These are phyloP conservation scores for Mrakia frigida DNA, from an alignment of 768 basidiomycete genomes.

Conservation along the genomic window DNA sequence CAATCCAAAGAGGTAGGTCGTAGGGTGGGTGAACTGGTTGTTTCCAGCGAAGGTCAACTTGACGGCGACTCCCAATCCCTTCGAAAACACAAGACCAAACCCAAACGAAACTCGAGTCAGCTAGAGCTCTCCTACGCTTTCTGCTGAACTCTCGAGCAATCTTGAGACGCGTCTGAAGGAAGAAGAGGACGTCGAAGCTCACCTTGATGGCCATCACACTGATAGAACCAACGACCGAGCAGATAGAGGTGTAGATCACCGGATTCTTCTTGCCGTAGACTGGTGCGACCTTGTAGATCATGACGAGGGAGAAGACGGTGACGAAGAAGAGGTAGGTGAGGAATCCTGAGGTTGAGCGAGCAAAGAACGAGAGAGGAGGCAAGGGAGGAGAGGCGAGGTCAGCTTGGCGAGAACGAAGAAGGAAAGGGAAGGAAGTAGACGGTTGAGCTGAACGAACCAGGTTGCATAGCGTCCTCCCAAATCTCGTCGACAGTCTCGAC, in stretches of 20 bases:
- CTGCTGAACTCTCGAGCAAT: not conserved
- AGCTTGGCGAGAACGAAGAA: not conserved
- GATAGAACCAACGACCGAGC: slow-evolving; percentile 89
- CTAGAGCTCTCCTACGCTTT: slow-evolving; percentile 21
- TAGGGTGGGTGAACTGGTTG: slow-evolving; percentile 90
- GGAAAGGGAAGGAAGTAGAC: not conserved
- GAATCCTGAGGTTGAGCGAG: slow-evolving; percentile 20
- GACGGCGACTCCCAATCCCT: slow-evolving; percentile 62
- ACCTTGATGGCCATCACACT: slow-evolving; percentile 97
- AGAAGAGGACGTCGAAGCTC: not conserved
- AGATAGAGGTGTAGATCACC: slow-evolving; percentile 89
- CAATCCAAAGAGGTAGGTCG: slow-evolving; percentile 92
- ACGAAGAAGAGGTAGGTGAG: slow-evolving; percentile 28
- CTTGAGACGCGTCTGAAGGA: too few relatives aligned
- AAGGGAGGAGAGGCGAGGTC: not conserved
- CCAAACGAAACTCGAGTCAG: not conserved
- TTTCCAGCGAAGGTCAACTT: slow-evolving; percentile 88
- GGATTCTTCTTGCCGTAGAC: slow-evolving; percentile 82
- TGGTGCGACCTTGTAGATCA: slow-evolving; percentile 82
- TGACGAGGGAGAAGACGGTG: slow-evolving; percentile 62
- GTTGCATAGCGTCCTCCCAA: slow-evolving; percentile 83
- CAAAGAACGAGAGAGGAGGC: not conserved
- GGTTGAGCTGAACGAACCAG: slow-evolving; percentile 53
- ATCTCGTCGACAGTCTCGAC: slow-evolving; percentile 91
- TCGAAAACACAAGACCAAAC: slow-evolving; percentile 58